A percentile compares a stretch with the other conserved stretches of the same genome.
Evolutionary conservation across 257 asterid species (phyloP).

Genomic region (Verbascum thapsus): DNA sequence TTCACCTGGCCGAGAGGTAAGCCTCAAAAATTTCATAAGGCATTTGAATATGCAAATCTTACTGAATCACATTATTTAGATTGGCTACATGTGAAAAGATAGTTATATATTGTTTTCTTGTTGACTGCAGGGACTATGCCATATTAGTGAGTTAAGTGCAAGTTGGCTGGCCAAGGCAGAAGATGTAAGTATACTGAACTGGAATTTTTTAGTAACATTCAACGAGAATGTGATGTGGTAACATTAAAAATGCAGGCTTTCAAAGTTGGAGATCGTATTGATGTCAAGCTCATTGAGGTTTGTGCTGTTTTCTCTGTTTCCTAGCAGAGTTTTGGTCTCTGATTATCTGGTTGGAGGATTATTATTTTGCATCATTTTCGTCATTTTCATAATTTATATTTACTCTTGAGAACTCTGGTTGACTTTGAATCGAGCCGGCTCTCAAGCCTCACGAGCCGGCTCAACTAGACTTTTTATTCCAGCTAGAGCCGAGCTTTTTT

Average conservation of each 20-base stretch:
- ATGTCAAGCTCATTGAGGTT: constrained; percentile 97
- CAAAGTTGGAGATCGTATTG: constrained; percentile 91
- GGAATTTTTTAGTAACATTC: constrained; percentile 15
- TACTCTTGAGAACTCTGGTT: too few relatives aligned
- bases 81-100: constrained; percentile 1
- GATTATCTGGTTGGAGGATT: neutral
- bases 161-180: constrained; percentile 92
- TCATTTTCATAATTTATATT: neutral
- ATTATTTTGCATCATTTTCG: neutral
- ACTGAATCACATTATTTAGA: constrained; percentile 12
- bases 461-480: too few relatives aligned
- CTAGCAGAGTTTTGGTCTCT: neutral
- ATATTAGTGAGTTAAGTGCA: constrained; percentile 90
- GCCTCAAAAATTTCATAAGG: constrained; percentile 9
- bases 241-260: constrained; percentile 55
- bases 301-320: constrained; percentile 28
- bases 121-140: constrained; percentile 81
- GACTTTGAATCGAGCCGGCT: too few relatives aligned
- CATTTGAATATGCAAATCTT: constrained; percentile 17
- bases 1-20: constrained; percentile 96
- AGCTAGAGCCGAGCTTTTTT: too few relatives aligned
- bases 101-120: constrained; percentile 10
- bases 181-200: constrained; percentile 63
- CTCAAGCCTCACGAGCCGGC: too few relatives aligned
- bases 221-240: constrained; percentile 26